Conservation (phyloP, 75 land plant species). For the Gnetum montanum region DNA sequence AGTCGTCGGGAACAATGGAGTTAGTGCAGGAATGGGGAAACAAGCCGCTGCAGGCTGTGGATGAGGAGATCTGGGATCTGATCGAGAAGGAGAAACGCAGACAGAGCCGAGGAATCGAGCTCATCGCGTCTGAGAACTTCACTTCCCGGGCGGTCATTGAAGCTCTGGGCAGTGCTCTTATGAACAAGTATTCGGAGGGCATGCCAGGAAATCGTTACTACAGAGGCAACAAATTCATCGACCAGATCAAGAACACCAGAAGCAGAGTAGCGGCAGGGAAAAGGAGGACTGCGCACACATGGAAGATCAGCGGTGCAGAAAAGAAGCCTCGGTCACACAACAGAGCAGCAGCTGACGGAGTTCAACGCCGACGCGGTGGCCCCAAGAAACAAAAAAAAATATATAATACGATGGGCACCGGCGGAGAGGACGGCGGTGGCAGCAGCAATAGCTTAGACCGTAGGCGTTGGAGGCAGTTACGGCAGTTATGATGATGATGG, state of each 20-base stretch:
- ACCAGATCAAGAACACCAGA: slow-evolving; percentile 79
- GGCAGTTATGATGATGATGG: too few relatives aligned
- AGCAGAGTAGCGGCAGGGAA: too few relatives aligned
- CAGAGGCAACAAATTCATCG: slow-evolving; percentile 76
- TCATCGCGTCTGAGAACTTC: slow-evolving; percentile 89
- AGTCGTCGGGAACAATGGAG: slow-evolving; percentile 23
- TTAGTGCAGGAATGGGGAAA: slow-evolving; percentile 58
- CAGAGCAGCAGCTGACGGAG: too few relatives aligned
- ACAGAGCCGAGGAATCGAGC: slow-evolving; percentile 77
- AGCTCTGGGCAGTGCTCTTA: slow-evolving; percentile 67
- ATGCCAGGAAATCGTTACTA: slow-evolving; percentile 81
- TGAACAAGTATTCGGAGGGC: slow-evolving; percentile 91
- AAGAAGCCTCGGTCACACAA: too few relatives aligned
- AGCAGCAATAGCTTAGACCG: too few relatives aligned
- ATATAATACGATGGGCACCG: too few relatives aligned
- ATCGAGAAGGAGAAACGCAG: slow-evolving; percentile 78
- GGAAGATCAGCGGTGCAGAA: too few relatives aligned
- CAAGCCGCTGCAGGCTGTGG: slow-evolving; percentile 34
- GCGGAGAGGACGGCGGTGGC: too few relatives aligned
- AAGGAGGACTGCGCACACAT: too few relatives aligned
- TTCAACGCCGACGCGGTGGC: too few relatives aligned
- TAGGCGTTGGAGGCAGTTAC: too few relatives aligned
- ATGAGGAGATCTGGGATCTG: slow-evolving; percentile 70
- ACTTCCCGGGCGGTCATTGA: slow-evolving; percentile 81
- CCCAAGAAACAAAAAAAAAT: too few relatives aligned